Percentiles rank a stretch among this genome's conserved stretches.
phyloP scores from a whole-genome alignment of 257 asterid genomes.

The Solanum piurae region DNA sequence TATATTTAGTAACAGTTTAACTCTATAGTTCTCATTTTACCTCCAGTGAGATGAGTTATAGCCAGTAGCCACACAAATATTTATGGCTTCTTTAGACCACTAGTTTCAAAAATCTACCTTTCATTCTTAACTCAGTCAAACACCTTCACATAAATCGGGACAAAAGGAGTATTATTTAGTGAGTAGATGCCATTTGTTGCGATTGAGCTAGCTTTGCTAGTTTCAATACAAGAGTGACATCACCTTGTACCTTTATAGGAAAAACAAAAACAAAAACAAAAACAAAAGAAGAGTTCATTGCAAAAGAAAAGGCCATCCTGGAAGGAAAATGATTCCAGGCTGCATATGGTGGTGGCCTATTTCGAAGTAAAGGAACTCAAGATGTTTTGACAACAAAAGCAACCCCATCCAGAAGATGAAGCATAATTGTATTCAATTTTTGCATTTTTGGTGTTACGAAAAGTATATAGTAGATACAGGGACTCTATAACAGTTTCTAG shows the following conservation, averaged over 20 bases:
- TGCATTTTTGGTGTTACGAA: background rate
- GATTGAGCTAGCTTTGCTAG: background rate
- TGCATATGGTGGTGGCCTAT: background rate
- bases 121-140: background rate
- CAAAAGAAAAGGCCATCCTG: background rate
- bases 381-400: background rate
- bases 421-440: background rate
- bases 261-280: background rate
- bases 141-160: background rate
- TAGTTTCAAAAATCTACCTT: background rate
- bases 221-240: background rate
- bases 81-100: background rate
- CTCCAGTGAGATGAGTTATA: background rate
- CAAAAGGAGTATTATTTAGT: background rate
- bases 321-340: background rate
- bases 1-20: background rate
- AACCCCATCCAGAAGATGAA: background rate
- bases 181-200: background rate
- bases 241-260: background rate
- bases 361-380: background rate
- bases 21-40: background rate
- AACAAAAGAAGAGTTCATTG: background rate
- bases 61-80: background rate
- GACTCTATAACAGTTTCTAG: background rate
- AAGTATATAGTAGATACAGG: background rate